Evolutionary conservation across 805 yeast genomes (phyloP).

Genomic region (Isabelozyma pseudorhagii): DNA sequence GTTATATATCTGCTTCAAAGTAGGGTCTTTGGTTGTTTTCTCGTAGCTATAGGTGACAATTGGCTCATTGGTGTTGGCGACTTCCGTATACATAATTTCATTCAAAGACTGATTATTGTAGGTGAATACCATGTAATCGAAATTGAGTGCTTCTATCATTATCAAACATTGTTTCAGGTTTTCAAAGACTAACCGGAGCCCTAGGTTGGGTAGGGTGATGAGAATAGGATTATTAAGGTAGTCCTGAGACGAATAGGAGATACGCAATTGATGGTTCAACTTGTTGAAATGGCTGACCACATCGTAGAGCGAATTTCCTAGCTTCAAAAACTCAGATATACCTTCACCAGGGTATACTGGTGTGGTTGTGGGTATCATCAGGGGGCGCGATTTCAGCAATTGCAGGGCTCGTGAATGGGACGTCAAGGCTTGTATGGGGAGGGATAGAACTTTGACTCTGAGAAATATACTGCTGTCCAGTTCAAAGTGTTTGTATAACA

Average conservation of each 20-base stretch:
- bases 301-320: constrained; percentile 28
- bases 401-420: no score
- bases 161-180: constrained; percentile 21
- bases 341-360: constrained; percentile 32
- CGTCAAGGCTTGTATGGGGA: no score
- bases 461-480: no score
- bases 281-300: constrained; percentile 21
- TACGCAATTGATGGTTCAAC: constrained; percentile 23
- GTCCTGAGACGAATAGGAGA: constrained; percentile 26
- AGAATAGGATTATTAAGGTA: constrained; percentile 31
- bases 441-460: no score
- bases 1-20: constrained; percentile 48
- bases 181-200: constrained; percentile 26
- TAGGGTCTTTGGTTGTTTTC: constrained; percentile 10
- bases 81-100: constrained; percentile 14
- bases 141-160: constrained; percentile 26
- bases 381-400: neutral
- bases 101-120: constrained; percentile 33
- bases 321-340: constrained; percentile 22
- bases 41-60: neutral
- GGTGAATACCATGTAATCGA: constrained; percentile 16
- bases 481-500: no score
- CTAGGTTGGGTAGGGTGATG: constrained; percentile 22
- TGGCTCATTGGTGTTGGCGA: neutral
- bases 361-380: neutral